A percentile compares a stretch with the other conserved stretches of the same genome.
Conservation (phyloP, 495 filamentous ascomycete species). For the Hypoxylon crocopeplum region DNA sequence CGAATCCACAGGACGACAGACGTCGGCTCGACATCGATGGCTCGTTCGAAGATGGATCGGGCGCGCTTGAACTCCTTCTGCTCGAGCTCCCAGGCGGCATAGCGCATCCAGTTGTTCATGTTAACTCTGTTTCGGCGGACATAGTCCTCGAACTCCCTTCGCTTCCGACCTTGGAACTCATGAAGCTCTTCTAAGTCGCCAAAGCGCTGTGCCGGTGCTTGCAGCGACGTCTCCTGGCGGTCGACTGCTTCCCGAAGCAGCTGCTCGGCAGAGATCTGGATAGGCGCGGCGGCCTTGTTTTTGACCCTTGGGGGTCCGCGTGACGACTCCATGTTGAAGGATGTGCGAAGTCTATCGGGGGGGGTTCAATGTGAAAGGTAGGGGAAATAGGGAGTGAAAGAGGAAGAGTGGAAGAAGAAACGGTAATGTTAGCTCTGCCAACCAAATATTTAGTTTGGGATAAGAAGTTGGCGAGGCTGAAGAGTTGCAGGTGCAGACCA, state of each 20-base stretch:
- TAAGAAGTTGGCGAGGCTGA: slow-evolving; percentile 26
- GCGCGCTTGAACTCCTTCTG: slow-evolving; percentile 98
- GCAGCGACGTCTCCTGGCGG: slow-evolving; percentile 86
- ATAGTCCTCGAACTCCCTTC: slow-evolving; percentile 98
- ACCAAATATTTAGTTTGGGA: background rate
- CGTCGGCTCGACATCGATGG: slow-evolving; percentile 88
- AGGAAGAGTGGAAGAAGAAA: background rate
- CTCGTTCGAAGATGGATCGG: slow-evolving; percentile 94
- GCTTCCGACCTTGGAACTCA: slow-evolving; percentile 94
- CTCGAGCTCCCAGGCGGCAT: slow-evolving; percentile 96
- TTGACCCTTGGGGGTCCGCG: slow-evolving; percentile 96
- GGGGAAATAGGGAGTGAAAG: background rate
- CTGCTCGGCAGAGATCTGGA: slow-evolving; percentile 96
- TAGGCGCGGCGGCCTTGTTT: slow-evolving; percentile 88
- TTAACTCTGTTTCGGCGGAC: slow-evolving; percentile 92
- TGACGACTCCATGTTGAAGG: slow-evolving; percentile 80
- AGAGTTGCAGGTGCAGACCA: background rate
- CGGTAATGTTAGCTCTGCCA: slow-evolving; percentile 3
- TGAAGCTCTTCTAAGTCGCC: slow-evolving; percentile 97
- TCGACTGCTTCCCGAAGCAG: slow-evolving; percentile 97
- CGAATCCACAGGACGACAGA: slow-evolving; percentile 84
- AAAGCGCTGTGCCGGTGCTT: slow-evolving; percentile 92
- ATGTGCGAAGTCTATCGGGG: background rate
- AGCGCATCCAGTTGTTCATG: slow-evolving; percentile 99
- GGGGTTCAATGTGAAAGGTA: background rate